Evolutionary conservation across 192 early-diverging fungal species (phyloP), one percentile per base, ranked within the genome.

Genomic region (Coemansia sp.): DNA sequence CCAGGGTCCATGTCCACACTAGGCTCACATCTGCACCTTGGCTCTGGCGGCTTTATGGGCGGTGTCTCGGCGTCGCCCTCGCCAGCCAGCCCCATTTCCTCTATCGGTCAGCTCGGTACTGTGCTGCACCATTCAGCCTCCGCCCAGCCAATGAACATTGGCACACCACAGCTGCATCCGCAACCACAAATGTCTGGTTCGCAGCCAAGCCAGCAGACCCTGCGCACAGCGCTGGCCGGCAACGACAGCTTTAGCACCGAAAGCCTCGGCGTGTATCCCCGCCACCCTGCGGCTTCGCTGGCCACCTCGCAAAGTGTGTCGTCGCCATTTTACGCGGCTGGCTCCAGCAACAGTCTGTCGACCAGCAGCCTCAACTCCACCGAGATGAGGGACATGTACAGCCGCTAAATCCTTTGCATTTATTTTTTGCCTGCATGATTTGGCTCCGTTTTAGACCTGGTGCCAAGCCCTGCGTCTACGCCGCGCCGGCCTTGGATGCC

Each of bases 381-480:
- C 53, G 76, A 79, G 18, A 71, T 78, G 67, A 79, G 67, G 53
- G 76, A 73, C 58, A 60, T 73, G 63, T 79, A 79, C 67, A 67
- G 56, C 47, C 76, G 76, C 50, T 78, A 58, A 56, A 50, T 14
- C 46, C 46, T 18, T 17, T 48, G 46, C 17, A 48, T 48, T 17
- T 12, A 5, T 10, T 1, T 48, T n/a, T 15, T 18, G 12, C 15
- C n/a, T 48, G 46, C 42, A 44, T 12, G 53, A 26, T 20, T 17
- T 24, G 49, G 49, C 49, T 10, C 49, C 49, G 8, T 48, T 48
- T 14, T 17, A 48, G 46, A 17, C 46, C 14, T 18, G 46, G 17
- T 4, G 46, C 25, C 23, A 54, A 54, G 52, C 52, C 52, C 52
- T 48, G 46, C 46, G 46, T 24, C 49, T 17, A 10, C 23, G 49